These are phyloP conservation scores for Colletotrichum magnum DNA, from an alignment of 2,329 filamentous ascomycete species.

Conservation along the genomic window DNA sequence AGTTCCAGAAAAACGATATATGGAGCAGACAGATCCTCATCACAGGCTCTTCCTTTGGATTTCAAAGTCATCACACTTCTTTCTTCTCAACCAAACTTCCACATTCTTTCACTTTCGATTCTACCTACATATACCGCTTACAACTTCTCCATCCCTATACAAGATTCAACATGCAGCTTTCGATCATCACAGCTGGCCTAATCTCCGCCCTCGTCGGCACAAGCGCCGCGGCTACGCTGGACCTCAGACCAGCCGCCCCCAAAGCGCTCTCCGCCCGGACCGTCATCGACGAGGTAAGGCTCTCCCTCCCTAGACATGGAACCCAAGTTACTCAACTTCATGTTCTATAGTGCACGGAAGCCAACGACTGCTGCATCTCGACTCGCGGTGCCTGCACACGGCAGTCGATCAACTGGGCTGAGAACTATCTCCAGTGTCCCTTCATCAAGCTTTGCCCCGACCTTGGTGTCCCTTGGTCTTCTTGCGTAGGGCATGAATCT, in stretches of 20 bases:
- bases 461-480: conserved; percentile 18
- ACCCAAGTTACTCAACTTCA: not conserved
- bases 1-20: too few species aligned
- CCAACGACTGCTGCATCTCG: conserved; percentile 19
- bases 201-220: conserved; percentile 15
- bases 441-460: conserved; percentile 21
- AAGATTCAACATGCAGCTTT: conserved; percentile 6
- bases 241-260: not conserved
- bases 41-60: too few species aligned
- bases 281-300: conserved; percentile 11
- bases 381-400: conserved; percentile 4
- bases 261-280: conserved; percentile 4
- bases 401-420: conserved; percentile 17
- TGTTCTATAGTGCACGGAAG: not conserved
- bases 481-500: not conserved
- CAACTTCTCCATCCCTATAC: not conserved
- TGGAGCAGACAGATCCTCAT: too few species aligned
- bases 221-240: not conserved
- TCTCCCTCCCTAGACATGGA: too few species aligned
- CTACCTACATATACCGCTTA: not conserved
- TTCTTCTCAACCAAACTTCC: too few species aligned
- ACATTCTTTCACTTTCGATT: not conserved
- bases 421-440: conserved; percentile 15
- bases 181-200: not conserved
- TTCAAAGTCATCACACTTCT: too few species aligned